A percentile compares a stretch with the other conserved stretches of the same genome.
Conservation (phyloP, 805 yeast genomes). For the Pichia insulana region DNA sequence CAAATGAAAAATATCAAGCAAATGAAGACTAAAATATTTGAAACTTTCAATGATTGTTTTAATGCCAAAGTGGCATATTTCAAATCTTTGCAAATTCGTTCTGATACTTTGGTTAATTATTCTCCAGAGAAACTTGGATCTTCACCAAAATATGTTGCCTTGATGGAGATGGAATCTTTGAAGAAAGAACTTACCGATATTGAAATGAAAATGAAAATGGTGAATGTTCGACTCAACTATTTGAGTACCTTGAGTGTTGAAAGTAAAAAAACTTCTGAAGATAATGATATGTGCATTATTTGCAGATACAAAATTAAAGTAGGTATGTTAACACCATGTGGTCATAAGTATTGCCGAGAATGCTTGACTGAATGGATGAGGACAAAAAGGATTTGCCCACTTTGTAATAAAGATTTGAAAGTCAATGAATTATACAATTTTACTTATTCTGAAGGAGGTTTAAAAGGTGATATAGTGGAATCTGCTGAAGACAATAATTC, state of each 20-base stretch:
- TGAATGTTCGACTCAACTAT: slow-evolving; percentile 39
- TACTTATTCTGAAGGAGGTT: slow-evolving; percentile 46
- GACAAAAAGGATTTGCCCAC: slow-evolving; percentile 57
- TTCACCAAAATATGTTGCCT: slow-evolving; percentile 19
- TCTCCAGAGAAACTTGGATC: slow-evolving; percentile 22
- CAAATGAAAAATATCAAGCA: slow-evolving; percentile 35
- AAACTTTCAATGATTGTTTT: slow-evolving; percentile 53
- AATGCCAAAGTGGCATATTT: slow-evolving; percentile 78
- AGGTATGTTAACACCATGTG: slow-evolving; percentile 84
- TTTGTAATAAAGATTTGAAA: slow-evolving; percentile 56
- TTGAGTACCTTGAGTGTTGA: slow-evolving; percentile 31
- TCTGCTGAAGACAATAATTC: slow-evolving; percentile 4
- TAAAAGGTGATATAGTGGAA: slow-evolving; percentile 39
- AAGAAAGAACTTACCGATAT: slow-evolving; percentile 12
- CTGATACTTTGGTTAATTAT: slow-evolving; percentile 66
- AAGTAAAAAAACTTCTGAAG: slow-evolving; percentile 17
- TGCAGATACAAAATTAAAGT: slow-evolving; percentile 62
- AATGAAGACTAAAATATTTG: slow-evolving; percentile 40
- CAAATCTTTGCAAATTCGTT: slow-evolving; percentile 73
- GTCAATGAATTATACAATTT: slow-evolving; percentile 56
- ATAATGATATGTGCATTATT: slow-evolving; percentile 58
- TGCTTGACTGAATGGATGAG: slow-evolving; percentile 69
- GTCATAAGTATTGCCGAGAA: slow-evolving; percentile 80
- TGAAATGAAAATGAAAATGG: slow-evolving; percentile 7
- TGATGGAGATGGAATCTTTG: slow-evolving; percentile 12